Percentiles rank a stretch among this genome's conserved stretches.
phyloP scores from a whole-genome alignment of 73 alveolate species.

The Tetrahymena thermophila region DNA sequence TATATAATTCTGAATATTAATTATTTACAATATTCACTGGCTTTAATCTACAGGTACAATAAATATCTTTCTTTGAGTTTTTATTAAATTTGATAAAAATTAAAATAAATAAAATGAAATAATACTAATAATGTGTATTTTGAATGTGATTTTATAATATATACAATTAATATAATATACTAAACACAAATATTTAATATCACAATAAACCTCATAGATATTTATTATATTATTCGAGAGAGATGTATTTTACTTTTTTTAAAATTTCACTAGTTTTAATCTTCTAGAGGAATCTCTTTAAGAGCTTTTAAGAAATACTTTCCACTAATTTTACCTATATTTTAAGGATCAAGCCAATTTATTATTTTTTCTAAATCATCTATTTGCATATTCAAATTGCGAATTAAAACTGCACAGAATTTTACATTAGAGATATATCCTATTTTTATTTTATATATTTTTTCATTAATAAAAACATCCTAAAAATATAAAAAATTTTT shows the following conservation, averaged over 20 bases:
- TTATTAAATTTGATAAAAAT: no score
- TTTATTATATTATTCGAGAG: background rate
- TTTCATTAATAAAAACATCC: background rate
- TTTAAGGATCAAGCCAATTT: background rate
- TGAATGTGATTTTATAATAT: no score
- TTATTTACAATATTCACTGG: no score
- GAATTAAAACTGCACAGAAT: background rate
- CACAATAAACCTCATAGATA: background rate
- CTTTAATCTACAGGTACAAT: no score
- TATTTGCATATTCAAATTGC: background rate
- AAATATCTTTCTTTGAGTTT: no score
- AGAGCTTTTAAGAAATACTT: background rate
- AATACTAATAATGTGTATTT: no score
- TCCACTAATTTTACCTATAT: background rate
- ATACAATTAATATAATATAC: background rate
- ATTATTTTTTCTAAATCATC: background rate
- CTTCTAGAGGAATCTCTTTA: background rate
- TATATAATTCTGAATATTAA: no score
- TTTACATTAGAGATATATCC: background rate
- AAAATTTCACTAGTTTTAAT: background rate
- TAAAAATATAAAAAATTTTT: background rate
- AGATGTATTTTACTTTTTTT: background rate
- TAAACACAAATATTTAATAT: no score
- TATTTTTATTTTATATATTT: background rate
- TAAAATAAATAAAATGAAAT: no score